phyloP scores from a whole-genome alignment of 2,329 filamentous ascomycete species.

The Tolypocladium amazonense region DNA sequence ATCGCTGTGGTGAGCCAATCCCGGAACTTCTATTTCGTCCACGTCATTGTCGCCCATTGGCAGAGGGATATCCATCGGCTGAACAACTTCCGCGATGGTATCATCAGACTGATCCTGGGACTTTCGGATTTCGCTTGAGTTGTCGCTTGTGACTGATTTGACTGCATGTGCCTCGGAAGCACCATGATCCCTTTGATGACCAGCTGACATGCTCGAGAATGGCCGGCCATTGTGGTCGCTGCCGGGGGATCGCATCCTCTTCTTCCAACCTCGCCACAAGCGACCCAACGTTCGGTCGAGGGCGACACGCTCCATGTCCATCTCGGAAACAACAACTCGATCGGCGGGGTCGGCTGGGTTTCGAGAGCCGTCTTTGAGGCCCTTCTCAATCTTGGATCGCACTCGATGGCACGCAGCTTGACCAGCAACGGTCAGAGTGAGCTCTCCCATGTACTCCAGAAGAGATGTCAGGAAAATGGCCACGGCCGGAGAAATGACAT shows the following conservation, averaged over 20 bases:
- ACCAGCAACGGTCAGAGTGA: conserved; percentile 76
- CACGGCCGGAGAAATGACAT: conserved; percentile 75
- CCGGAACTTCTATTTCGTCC: conserved; percentile 71
- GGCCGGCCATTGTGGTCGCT: conserved; percentile 36
- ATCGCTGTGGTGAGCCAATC: conserved; percentile 51
- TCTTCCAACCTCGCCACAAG: conserved; percentile 93
- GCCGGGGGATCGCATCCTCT: conserved; percentile 55
- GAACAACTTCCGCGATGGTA: conserved; percentile 14
- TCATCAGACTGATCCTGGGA: conserved; percentile 9
- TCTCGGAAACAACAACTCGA: conserved; percentile 73
- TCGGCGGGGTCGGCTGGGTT: conserved; percentile 42
- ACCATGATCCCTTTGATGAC: conserved; percentile 21
- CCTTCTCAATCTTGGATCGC: conserved; percentile 46
- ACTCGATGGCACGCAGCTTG: conserved; percentile 70
- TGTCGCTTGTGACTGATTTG: conserved; percentile 6
- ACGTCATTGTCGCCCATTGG: conserved; percentile 58
- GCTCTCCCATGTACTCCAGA: conserved; percentile 86
- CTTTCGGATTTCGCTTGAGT: conserved; percentile 2
- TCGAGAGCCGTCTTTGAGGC: conserved; percentile 40
- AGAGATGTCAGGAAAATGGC: conserved; percentile 95
- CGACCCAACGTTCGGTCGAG: conserved; percentile 80
- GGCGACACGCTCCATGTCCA: conserved; percentile 87
- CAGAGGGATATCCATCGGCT: conserved; percentile 46
- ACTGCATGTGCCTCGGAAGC: conserved; percentile 24
- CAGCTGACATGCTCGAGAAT: conserved; percentile 35